Evolutionary conservation across 192 early-diverging fungal genomes (phyloP).

Genomic region (Coemansia sp.): DNA sequence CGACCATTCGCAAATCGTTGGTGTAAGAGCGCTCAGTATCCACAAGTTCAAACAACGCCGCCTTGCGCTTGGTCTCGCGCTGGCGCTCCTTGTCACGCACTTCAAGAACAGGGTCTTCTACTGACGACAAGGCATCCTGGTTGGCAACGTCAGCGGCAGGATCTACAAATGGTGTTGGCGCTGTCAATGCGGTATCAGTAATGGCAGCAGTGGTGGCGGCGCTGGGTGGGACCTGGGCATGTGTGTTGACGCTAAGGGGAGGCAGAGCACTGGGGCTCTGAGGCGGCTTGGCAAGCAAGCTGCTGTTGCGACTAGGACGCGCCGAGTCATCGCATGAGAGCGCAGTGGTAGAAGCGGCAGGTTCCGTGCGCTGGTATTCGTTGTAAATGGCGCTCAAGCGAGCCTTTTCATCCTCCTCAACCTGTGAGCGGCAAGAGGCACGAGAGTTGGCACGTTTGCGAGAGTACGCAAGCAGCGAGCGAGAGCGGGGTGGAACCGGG

Average conservation of each 20-base stretch:
- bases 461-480: conserved; percentile 24
- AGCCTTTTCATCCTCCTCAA: conserved; percentile 43
- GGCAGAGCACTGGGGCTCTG: not conserved
- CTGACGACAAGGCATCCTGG: conserved; percentile 6
- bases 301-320: conserved; percentile 39
- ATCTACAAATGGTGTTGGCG: not conserved
- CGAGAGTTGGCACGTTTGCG: conserved; percentile 11
- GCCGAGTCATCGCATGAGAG: conserved; percentile 11
- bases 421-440: conserved; percentile 24
- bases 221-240: conserved; percentile 4
- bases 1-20: conserved; percentile 51
- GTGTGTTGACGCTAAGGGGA: conserved; percentile 35
- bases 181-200: not conserved
- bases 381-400: conserved; percentile 30
- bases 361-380: conserved; percentile 24
- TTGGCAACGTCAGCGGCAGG: not conserved
- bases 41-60: conserved; percentile 48
- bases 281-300: conserved; percentile 24
- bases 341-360: conserved; percentile 7
- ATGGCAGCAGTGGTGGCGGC: not conserved
- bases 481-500: conserved; percentile 36
- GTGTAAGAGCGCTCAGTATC: conserved; percentile 49
- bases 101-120: conserved; percentile 8
- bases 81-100: conserved; percentile 36
- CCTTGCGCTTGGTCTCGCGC: conserved; percentile 49